These are phyloP conservation scores for Pleodorina starrii DNA, from an alignment of 139 green algal species.

Conservation along the genomic window DNA sequence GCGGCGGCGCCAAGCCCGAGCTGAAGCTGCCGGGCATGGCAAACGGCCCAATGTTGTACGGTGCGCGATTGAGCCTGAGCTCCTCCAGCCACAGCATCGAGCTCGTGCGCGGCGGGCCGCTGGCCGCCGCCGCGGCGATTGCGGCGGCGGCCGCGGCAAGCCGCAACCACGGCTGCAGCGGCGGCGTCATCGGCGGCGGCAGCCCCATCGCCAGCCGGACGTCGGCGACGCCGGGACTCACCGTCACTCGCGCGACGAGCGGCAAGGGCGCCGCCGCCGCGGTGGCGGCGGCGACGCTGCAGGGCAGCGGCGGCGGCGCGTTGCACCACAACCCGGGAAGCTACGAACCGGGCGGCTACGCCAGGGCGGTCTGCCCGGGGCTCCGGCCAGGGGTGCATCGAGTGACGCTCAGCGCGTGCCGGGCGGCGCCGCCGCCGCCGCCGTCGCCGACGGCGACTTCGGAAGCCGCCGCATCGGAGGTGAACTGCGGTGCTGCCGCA, in stretches of 20 bases:
- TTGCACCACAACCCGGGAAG: neutral
- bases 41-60: neutral
- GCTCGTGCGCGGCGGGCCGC: neutral
- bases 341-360: slow-evolving; percentile 35
- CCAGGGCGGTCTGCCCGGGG: slow-evolving; percentile 15
- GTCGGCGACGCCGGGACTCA: neutral
- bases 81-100: neutral
- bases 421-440: neutral
- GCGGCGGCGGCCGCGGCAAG: neutral
- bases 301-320: neutral
- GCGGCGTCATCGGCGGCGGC: neutral
- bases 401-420: slow-evolving; percentile 28
- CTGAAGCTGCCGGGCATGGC: no score
- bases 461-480: neutral
- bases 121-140: neutral
- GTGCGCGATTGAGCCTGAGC: neutral
- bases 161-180: neutral
- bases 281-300: neutral
- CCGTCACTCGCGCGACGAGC: neutral
- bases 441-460: neutral
- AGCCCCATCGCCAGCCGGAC: neutral
- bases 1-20: neutral
- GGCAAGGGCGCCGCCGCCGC: neutral
- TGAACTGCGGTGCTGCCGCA: no score
- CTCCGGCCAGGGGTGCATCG: slow-evolving; percentile 15